A percentile compares a stretch with the other conserved stretches of the same genome.
Evolutionary conservation across 192 early-diverging fungal genomes (phyloP).

Genomic region (Spizellomyces punctatus): DNA sequence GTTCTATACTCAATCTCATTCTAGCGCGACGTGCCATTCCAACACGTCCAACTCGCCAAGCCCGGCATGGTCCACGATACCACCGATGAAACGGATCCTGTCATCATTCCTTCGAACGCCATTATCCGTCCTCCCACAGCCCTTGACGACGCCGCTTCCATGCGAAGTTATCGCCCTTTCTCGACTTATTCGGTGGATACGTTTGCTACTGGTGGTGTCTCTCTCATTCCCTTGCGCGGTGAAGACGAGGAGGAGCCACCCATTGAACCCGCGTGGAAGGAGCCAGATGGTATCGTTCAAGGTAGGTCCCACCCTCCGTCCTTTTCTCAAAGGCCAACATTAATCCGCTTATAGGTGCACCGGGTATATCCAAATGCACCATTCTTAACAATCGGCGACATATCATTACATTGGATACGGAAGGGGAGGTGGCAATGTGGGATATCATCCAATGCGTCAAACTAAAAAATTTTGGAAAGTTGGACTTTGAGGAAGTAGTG

Average conservation of each 20-base stretch:
- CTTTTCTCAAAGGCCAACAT: too few relatives aligned
- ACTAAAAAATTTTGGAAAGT: slow-evolving; percentile 23
- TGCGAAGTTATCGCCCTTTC: slow-evolving; percentile 34
- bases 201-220: not conserved
- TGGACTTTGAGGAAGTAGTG: slow-evolving; percentile 53
- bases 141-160: slow-evolving; percentile 27
- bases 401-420: slow-evolving; percentile 82
- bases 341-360: slow-evolving; percentile 21
- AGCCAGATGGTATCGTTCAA: slow-evolving; percentile 37
- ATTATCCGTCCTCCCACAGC: slow-evolving; percentile 18
- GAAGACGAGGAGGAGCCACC: slow-evolving; percentile 18
- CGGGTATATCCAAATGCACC: slow-evolving; percentile 66
- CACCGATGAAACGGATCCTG: slow-evolving; percentile 21
- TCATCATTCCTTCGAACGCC: slow-evolving; percentile 35
- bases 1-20: not conserved
- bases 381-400: slow-evolving; percentile 86
- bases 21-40: slow-evolving; percentile 67
- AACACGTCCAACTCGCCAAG: slow-evolving; percentile 40
- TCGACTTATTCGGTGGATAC: slow-evolving; percentile 17
- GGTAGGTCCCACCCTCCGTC: not conserved
- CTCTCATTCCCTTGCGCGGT: not conserved
- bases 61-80: slow-evolving; percentile 29
- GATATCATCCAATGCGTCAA: slow-evolving; percentile 79
- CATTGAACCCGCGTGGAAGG: slow-evolving; percentile 47
- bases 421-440: slow-evolving; percentile 83